Evolutionary conservation across 345 rosid genomes (phyloP), one percentile per base, ranked within the genome.

Genomic region (Euphorbia tirucalli): DNA sequence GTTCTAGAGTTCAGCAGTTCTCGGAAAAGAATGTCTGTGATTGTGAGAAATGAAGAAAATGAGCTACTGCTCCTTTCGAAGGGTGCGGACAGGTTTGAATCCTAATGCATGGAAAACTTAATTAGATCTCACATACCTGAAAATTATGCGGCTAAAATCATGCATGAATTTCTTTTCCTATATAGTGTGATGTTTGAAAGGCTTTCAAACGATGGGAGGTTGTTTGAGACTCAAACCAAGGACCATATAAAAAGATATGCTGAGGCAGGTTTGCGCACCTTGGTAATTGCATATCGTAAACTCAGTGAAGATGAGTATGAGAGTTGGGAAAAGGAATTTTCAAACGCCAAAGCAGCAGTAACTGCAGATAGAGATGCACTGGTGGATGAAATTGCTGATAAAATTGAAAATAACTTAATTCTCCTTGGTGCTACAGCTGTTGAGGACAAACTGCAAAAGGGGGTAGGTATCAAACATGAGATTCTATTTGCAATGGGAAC

Each of bases 391-490:
- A 69, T 85, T 60, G 93, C 95, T 73, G 90, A 82, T 61, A 79
- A 78, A 49, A 87, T 94, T 49, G 98, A 94, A 74, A 82, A 72
- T 74, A 85, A 89, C 65, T 82, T 94, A 44, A 68, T 87, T 77
- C 98, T 94, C 66, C 92, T 94, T 72, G 98, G 98, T 55, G 93
- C 95, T 55, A 92, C 97, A 74, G 98, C 95, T 19, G 95, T 94
- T 54, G 96, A 92, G 82, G 99, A 94, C 80, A 94, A 88, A 81
- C 87, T 94, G 37, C 99, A 94, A 66, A 83, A 84, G 37, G 93
- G 96, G 84, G 99, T 92, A 74, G 79, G 88, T 72, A 59, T 66
- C 54, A 43, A 73, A 70, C 62, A 46, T 19, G 14, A 58, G 32
- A 32, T 55, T 37, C 21, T 54, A 5, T 65, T 49, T 13, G 43